Conservation (phyloP, 2,329 filamentous ascomycete genomes). For the Trichoderma citrinoviride region DNA sequence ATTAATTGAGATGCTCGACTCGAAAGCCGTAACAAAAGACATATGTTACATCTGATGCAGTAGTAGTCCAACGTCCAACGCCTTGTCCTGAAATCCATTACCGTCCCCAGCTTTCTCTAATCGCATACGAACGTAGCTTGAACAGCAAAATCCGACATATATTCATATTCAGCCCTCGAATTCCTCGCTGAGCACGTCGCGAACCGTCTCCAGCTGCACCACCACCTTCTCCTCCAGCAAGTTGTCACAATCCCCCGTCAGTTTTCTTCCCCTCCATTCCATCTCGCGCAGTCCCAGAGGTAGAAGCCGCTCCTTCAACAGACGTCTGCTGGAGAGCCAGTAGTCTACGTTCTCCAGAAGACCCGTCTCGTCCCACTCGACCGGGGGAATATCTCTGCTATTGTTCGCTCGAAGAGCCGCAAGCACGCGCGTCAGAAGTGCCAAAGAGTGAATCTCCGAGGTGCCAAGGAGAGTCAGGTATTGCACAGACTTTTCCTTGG, state of each 20-base stretch:
- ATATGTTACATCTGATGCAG: slow-evolving; percentile 16
- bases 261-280: slow-evolving; percentile 53
- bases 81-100: slow-evolving; percentile 21
- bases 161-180: slow-evolving; percentile 37
- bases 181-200: slow-evolving; percentile 54
- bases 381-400: slow-evolving; percentile 66
- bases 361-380: slow-evolving; percentile 70
- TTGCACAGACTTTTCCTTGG: slow-evolving; percentile 48
- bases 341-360: slow-evolving; percentile 82
- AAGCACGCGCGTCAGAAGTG: slow-evolving; percentile 72
- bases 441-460: slow-evolving; percentile 74
- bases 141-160: slow-evolving; percentile 22
- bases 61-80: slow-evolving; percentile 21
- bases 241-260: slow-evolving; percentile 51
- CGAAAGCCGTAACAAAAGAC: background rate
- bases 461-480: slow-evolving; percentile 71
- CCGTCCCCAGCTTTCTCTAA: slow-evolving; percentile 9
- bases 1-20: slow-evolving; percentile 19
- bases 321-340: slow-evolving; percentile 67
- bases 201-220: slow-evolving; percentile 61
- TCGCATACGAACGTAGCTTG: slow-evolving; percentile 18
- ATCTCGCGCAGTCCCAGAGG: slow-evolving; percentile 71
- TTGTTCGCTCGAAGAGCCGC: slow-evolving; percentile 63
- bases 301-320: slow-evolving; percentile 70
- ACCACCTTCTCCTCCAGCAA: slow-evolving; percentile 74